Base-by-base conservation (phyloP, 2,329 filamentous ascomycete genomes). In the Diaporthe eres region DNA sequence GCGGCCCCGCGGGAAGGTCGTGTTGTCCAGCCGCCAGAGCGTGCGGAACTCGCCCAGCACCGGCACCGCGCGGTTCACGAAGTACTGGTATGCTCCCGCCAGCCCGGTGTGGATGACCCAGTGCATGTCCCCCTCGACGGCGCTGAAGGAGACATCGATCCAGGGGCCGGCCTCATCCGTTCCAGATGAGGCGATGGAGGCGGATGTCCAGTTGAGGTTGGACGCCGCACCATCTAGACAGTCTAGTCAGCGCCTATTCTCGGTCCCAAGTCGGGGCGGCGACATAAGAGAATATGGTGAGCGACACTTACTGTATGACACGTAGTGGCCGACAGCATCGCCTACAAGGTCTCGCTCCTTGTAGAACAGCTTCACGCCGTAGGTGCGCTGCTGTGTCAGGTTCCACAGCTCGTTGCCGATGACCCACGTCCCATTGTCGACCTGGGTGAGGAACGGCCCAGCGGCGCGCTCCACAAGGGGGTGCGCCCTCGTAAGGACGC, bases 81-180 rank as follows among this genome's bases (percentile, higher is more conserved):
- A 88, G 81, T 90, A 89, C 73, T 89, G 88, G 78, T 89, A 89
- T n/a, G 88, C 87, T 22, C 88, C 88, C 1, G 85, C 81, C 4
- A 88, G 84, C 19, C 85, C 83, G 3, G 85, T 82, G 77, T 85
- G 85, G 75, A 90, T 87, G 25, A 90, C 85, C 87, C 87, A 90
- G 76, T 90, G 87, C 76, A 89, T 85, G 63, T 88, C 87, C 9
- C 87, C 88, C 79, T 88, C 87, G 2, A 73, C 79, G 1, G 87
- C 85, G 4, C 81, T 84, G 79, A 89, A 89, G 34, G 83, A 82
- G 73, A 90, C 81, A 76, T 89, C 87, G 75, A 89, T 84, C 80
- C 85, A 88, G 63, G 87, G 81, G 22, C 77, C 79, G 3, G 83
- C 85, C 13, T 85, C 79, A 63, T 81, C 67, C 5, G 74, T 78